Evolutionary conservation across 1,139 yeast species (phyloP).

Genomic region (Kodamaea sp.): DNA sequence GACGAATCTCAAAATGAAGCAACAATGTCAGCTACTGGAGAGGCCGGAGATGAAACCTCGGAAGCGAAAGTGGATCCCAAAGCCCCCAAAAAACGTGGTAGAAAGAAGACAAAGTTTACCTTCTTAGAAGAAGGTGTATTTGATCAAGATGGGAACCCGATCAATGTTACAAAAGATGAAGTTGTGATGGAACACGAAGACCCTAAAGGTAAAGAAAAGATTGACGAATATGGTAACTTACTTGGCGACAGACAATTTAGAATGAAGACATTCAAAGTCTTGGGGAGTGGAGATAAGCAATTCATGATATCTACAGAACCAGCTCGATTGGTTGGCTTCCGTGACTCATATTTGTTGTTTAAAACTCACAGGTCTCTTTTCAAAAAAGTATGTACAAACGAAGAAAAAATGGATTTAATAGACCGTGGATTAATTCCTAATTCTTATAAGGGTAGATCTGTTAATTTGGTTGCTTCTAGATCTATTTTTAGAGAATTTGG

Average conservation of each 20-base stretch:
- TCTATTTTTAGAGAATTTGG: constrained; percentile 92
- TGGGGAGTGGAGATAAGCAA: constrained; percentile 66
- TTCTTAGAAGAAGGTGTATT: constrained; percentile 37
- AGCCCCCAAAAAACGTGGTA: constrained; percentile 42
- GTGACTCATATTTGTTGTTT: constrained; percentile 88
- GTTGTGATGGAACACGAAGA: constrained; percentile 72
- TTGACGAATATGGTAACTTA: constrained; percentile 64
- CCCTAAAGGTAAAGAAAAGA: constrained; percentile 73
- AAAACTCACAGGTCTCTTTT: constrained; percentile 74
- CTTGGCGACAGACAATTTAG: constrained; percentile 75
- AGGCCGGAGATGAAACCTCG: constrained; percentile 15
- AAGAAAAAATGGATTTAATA: constrained; percentile 79
- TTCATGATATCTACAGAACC: constrained; percentile 96
- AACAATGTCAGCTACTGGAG: constrained; percentile 12
- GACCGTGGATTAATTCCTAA: constrained; percentile 81
- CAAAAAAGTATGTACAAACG: constrained; percentile 72
- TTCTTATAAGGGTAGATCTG: constrained; percentile 86
- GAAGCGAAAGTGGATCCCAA: constrained; percentile 12
- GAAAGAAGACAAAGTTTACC: constrained; percentile 40
- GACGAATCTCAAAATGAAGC: no score
- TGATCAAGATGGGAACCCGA: constrained; percentile 51
- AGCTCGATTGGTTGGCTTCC: constrained; percentile 88
- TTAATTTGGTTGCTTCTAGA: constrained; percentile 86
- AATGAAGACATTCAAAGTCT: constrained; percentile 75
- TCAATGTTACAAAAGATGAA: constrained; percentile 71